Conservation (phyloP, 2,329 filamentous ascomycete genomes). For the Cordyceps cicadae region DNA sequence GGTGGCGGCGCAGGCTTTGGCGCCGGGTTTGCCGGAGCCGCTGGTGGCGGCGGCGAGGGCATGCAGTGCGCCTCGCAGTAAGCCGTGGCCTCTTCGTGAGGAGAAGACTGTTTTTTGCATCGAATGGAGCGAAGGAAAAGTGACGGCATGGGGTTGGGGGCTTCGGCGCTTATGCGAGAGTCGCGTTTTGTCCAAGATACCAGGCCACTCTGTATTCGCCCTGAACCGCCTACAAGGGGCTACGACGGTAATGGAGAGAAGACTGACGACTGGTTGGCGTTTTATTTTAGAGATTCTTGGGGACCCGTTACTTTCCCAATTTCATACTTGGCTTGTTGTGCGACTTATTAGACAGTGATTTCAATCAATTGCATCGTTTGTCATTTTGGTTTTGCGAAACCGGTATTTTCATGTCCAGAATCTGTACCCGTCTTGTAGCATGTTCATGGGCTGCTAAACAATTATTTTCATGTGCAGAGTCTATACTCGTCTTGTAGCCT, state of each 20-base stretch:
- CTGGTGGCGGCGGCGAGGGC: slow-evolving; percentile 63
- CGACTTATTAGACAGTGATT: slow-evolving; percentile 1
- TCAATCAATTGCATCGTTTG: neutral
- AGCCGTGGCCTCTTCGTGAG: slow-evolving; percentile 20
- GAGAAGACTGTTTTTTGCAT: neutral
- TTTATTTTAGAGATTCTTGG: slow-evolving; percentile 10
- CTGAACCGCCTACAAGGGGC: neutral
- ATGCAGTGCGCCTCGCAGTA: slow-evolving; percentile 87
- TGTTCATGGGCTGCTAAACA: neutral
- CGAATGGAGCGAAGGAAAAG: neutral
- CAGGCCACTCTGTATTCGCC: neutral
- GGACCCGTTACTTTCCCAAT: neutral
- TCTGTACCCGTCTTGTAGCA: too few species aligned
- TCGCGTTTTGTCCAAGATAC: neutral
- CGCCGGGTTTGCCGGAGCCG: too few species aligned
- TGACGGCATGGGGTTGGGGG: neutral
- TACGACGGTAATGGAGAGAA: neutral
- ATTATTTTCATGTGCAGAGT: neutral
- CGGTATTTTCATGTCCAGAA: too few species aligned
- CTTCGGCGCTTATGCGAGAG: neutral
- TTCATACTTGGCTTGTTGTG: neutral
- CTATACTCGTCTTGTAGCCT: neutral
- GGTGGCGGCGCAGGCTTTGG: slow-evolving; percentile 61
- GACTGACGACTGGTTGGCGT: slow-evolving; percentile 8
- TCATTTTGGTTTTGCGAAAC: neutral